Base-by-base conservation (phyloP, 345 rosid genomes). In the Populus simonii region DNA sequence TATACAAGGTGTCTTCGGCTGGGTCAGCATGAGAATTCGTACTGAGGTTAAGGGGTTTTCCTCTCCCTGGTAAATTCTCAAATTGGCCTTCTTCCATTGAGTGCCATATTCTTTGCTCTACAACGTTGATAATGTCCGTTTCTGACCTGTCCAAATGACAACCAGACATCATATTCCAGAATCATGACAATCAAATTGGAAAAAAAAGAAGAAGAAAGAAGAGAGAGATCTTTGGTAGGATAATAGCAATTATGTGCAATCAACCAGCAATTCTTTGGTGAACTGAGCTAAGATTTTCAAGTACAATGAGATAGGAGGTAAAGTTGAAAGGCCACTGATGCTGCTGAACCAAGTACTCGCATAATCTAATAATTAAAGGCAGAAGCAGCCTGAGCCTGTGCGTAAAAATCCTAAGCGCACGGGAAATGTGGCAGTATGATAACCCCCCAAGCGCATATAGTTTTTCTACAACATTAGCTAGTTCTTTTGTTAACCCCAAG, bases 51-150 rank as follows among this genome's bases (percentile, higher is more conserved):
- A 95, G 88, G 2, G 98, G 99, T 77, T 95, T 95, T 51, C 98
- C 99, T 82, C 92, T 93, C 66, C 99, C 98, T 1, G 97, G 89
- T 74, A 95, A 88, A 77, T 95, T 95, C 86, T 95, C 97, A 65
- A 95, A 93, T 16, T 95, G 89, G 49, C 99, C 99, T 85, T 93
- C 98, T 82, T 93, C 94, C 97, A 95, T 95, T 0, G 99, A 95
- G 79, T 88, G 95, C 98, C 96, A 95, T 84, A 95, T 93, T 81
- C 96, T 88, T 68, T 84, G 99, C 91, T 95, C 99, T 17, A 95
- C 98, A 49, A 95, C 88, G 68, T 90, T 89, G 66, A 84, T 74
- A 67, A 95, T 90, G 72, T 95, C 99, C 4, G 97, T 95, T 80
- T 95, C 99, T 68, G 99, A 89, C 86, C 98, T 93, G 88, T 70